Base-by-base conservation (phyloP, 495 filamentous ascomycete genomes). In the Acidiella bohemica region DNA sequence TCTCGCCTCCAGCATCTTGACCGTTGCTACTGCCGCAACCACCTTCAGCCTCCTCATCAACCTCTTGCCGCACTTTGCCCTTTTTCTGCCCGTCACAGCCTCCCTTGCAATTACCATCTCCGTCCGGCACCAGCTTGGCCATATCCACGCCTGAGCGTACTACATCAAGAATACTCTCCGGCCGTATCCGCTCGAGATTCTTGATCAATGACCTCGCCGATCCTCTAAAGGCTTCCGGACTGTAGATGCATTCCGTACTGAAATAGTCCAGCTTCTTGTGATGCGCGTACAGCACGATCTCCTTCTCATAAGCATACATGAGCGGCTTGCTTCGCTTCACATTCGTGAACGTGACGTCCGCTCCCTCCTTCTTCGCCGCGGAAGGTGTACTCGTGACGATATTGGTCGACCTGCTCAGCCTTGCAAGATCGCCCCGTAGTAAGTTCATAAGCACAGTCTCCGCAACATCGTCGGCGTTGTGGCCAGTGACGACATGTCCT, bases 391-490 rank as follows among this genome's bases (percentile, higher is more conserved):
- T 60, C 1, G 90, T 97, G 4, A 95, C 70, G 47, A 97, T 95
- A 42, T 76, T 87, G n/a, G 90, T 95, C 40, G 82, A 84, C 28
- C 90, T 67, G 18, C 84, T 81, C 18, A 97, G 66, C 20, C 90
- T 76, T 0, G 90, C 79, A 28, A 96, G 57, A 63, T 97, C 90
- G 14, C 86, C 90, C 20, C 90, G 72, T 7, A 97, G 67, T 29
- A 97, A 41, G 39, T 97, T 97, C 90, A 97, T 97, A 57, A 97
- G 67, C 22, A 96, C 81, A 9, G 90, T 96, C 67, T 97, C 90
- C n/a, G 90, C 90, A 17, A 95, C 78, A 61, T 97, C 90, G 46
- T 97, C 90, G 8, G 92, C 90, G 58, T 97, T 97, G 59, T 97
- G 90, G 1, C 90, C 90, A 6, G 90, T 97, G 12, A 96, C 88